These are phyloP conservation scores for Tothia fuscella DNA, from an alignment of 2,329 filamentous ascomycete genomes.

Conservation along the genomic window DNA sequence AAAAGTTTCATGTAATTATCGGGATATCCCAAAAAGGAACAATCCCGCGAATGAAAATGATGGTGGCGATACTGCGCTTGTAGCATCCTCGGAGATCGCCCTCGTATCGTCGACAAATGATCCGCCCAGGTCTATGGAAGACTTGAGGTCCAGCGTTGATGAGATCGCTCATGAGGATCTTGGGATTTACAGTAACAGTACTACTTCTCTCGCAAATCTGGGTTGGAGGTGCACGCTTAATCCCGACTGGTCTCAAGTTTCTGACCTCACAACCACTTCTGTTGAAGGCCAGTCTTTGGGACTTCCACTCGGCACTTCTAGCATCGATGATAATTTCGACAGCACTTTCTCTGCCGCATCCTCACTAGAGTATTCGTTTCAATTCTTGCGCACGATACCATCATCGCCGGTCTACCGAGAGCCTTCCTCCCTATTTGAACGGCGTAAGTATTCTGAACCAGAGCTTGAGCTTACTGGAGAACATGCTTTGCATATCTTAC, in stretches of 20 bases:
- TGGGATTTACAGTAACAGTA: neutral
- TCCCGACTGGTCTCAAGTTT: neutral
- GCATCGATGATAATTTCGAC: neutral
- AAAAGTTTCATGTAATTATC: conserved; percentile 5
- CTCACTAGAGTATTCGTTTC: no score
- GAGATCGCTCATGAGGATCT: neutral
- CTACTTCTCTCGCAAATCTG: neutral
- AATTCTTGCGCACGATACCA: neutral
- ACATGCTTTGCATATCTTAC: conserved; percentile 3
- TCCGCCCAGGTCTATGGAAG: no score
- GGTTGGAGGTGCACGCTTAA: neutral
- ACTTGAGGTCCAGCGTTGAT: neutral
- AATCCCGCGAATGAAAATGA: neutral
- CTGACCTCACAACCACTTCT: neutral
- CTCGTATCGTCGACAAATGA: no score
- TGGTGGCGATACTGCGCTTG: no score
- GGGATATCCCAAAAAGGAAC: neutral
- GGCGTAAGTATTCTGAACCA: conserved; percentile 4
- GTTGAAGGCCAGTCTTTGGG: neutral
- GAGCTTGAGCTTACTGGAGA: conserved; percentile 5
- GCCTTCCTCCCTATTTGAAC: conserved; percentile 5
- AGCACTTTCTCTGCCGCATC: neutral
- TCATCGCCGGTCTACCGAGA: conserved; percentile 1
- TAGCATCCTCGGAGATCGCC: no score
- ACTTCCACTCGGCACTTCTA: neutral